phyloP scores from a whole-genome alignment of 176 grass and related monocot genomes.

The Oryza australiensis region DNA sequence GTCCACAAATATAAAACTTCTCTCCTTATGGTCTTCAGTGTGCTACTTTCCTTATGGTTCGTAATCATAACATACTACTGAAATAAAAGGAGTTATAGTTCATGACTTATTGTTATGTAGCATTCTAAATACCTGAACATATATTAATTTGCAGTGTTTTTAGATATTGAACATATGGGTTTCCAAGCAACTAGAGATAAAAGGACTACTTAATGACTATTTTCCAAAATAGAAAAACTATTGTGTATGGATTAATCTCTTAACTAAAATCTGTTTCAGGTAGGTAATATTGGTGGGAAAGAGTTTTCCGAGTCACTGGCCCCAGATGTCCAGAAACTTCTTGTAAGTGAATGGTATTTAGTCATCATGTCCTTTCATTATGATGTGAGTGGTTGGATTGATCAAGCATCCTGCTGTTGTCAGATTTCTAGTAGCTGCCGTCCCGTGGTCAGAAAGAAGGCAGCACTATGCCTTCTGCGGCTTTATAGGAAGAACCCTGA shows the following conservation, averaged over 20 bases:
- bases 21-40: background rate
- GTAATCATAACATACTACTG: background rate
- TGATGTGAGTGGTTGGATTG: slow-evolving; percentile 30
- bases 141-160: background rate
- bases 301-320: slow-evolving; percentile 99
- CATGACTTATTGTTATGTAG: background rate
- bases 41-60: too few species aligned
- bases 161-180: background rate
- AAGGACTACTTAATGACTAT: background rate
- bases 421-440: slow-evolving; percentile 99
- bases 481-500: slow-evolving; percentile 99
- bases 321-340: slow-evolving; percentile 96
- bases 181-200: background rate
- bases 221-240: slow-evolving; percentile 1
- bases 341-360: slow-evolving; percentile 55
- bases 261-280: slow-evolving; percentile 63
- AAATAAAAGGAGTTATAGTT: background rate
- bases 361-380: slow-evolving; percentile 19
- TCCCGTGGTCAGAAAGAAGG: slow-evolving; percentile 98
- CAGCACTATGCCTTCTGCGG: slow-evolving; percentile 88
- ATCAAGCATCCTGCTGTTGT: slow-evolving; percentile 30
- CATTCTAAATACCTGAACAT: background rate
- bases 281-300: slow-evolving; percentile 99
- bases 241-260: slow-evolving; percentile 25
- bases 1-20: background rate